Percentiles rank a stretch among this genome's conserved stretches.
These are phyloP conservation scores for Tetrahymena borealis DNA, from an alignment of 73 alveolate species.

Conservation along the genomic window DNA sequence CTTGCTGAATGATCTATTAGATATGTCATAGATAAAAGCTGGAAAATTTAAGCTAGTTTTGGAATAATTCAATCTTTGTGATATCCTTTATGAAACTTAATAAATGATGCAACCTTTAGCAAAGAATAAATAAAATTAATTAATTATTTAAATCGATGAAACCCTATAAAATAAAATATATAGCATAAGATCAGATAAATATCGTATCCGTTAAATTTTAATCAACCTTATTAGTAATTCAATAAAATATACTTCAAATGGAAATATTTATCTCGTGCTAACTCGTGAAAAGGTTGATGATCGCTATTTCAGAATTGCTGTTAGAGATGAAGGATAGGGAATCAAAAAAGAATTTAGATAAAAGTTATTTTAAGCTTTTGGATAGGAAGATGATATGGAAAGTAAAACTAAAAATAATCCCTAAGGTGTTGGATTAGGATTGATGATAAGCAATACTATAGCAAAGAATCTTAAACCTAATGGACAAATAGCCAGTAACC, in stretches of 20 bases:
- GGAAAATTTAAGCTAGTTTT: not conserved
- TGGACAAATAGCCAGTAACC: not conserved
- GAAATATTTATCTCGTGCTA: not conserved
- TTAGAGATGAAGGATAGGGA: conserved; percentile 34
- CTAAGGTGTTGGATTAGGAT: conserved; percentile 42
- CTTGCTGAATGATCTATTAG: not conserved
- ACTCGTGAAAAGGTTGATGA: not conserved
- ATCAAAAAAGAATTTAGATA: conserved; percentile 7
- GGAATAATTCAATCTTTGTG: not conserved
- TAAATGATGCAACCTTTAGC: not conserved
- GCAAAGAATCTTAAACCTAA: conserved; percentile 6
- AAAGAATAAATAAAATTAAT: not conserved
- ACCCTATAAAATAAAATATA: not conserved
- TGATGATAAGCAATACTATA: conserved; percentile 18
- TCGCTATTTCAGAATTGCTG: not conserved
- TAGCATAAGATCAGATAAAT: not conserved
- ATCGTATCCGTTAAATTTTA: not conserved
- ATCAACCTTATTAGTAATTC: not conserved
- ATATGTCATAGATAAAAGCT: not conserved
- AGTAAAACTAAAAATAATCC: not conserved
- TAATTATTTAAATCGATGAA: not conserved
- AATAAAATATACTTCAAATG: not conserved
- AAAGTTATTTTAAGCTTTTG: conserved; percentile 22
- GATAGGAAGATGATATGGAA: conserved; percentile 22
- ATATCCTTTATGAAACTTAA: not conserved